phyloP scores from a whole-genome alignment of 257 asterid genomes.

The Solanum rostratum region DNA sequence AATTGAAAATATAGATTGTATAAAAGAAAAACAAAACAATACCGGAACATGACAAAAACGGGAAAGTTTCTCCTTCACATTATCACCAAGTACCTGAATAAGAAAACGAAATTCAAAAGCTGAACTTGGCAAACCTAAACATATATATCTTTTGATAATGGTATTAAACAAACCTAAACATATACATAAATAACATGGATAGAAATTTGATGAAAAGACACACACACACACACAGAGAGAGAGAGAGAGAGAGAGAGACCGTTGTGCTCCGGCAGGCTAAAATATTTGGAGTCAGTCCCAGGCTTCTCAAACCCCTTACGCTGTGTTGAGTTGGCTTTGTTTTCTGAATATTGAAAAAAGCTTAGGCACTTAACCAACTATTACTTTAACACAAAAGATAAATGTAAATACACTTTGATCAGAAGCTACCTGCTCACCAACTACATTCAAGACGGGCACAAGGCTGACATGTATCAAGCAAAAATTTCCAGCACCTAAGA shows the following conservation, averaged over 20 bases:
- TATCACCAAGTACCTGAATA: conserved; percentile 23
- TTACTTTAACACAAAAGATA: background rate
- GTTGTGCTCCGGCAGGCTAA: conserved; percentile 74
- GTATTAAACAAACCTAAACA: background rate
- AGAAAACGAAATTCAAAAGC: background rate
- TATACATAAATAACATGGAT: background rate
- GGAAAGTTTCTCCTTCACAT: conserved; percentile 25
- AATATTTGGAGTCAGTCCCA: conserved; percentile 64
- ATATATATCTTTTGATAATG: background rate
- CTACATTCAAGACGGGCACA: conserved; percentile 66
- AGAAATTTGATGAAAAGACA: background rate
- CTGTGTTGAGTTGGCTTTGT: conserved; percentile 87
- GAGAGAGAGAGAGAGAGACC: conserved; percentile 32
- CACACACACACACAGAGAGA: background rate
- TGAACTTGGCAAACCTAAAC: background rate
- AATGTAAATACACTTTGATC: background rate
- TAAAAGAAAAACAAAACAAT: background rate
- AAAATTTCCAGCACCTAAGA: conserved; percentile 63
- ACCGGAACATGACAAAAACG: conserved; percentile 49
- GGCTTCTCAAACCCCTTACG: conserved; percentile 71
- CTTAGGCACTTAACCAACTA: background rate
- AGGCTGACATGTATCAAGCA: conserved; percentile 79
- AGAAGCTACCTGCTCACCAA: conserved; percentile 63
- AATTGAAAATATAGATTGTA: background rate
- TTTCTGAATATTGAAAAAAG: conserved; percentile 36